These are phyloP conservation scores for Deakozyma indianensis DNA, from an alignment of 805 yeast genomes.

Conservation along the genomic window DNA sequence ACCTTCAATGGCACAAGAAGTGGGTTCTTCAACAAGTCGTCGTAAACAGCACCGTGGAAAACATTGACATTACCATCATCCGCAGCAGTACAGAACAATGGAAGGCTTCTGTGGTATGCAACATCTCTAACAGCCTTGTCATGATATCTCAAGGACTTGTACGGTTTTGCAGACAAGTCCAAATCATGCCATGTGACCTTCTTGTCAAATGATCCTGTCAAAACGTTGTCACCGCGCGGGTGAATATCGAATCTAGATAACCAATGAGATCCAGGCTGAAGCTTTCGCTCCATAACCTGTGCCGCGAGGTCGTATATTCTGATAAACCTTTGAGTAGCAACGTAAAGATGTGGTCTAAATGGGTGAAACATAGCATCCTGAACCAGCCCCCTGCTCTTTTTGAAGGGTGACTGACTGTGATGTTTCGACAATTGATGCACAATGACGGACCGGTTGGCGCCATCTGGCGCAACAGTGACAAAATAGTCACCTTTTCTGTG, in stretches of 20 bases:
- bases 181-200: slow-evolving; percentile 95
- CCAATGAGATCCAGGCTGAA: slow-evolving; percentile 95
- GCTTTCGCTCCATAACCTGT: slow-evolving; percentile 69
- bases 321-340: slow-evolving; percentile 84
- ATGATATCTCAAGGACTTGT: slow-evolving; percentile 90
- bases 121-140: slow-evolving; percentile 86
- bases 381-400: slow-evolving; percentile 80
- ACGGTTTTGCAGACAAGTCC: slow-evolving; percentile 78
- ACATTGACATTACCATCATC: slow-evolving; percentile 91
- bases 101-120: slow-evolving; percentile 73
- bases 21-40: slow-evolving; percentile 90
- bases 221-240: slow-evolving; percentile 88
- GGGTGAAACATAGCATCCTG: slow-evolving; percentile 98
- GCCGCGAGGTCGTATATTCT: slow-evolving; percentile 82
- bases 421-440: slow-evolving; percentile 93
- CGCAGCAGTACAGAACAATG: slow-evolving; percentile 85
- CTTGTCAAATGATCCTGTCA: slow-evolving; percentile 89
- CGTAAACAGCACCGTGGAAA: slow-evolving; percentile 94
- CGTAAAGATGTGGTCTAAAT: slow-evolving; percentile 82
- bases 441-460: slow-evolving; percentile 74
- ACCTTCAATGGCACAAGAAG: slow-evolving; percentile 91
- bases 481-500: slow-evolving; percentile 96
- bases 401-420: slow-evolving; percentile 89
- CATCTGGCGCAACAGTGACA: slow-evolving; percentile 91
- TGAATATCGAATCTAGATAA: slow-evolving; percentile 82